Evolutionary conservation across 129 eudicot genomes (phyloP).

Genomic region (Arctium minus): DNA sequence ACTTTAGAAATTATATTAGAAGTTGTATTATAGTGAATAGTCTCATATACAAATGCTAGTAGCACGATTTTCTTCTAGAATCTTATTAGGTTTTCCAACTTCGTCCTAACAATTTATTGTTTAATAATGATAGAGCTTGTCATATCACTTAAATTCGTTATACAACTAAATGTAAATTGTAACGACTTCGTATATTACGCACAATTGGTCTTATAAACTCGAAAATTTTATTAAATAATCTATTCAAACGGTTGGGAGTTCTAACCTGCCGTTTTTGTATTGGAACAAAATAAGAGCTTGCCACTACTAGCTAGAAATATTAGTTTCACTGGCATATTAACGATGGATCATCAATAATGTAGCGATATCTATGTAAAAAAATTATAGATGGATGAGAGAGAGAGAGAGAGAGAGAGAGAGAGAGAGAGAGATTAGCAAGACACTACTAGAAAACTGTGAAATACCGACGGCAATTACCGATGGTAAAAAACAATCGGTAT

Average conservation of each 20-base stretch:
- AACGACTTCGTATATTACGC: not conserved
- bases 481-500: too few species aligned
- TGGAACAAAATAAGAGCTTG: not conserved
- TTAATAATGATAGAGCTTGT: too few species aligned
- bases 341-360: too few species aligned
- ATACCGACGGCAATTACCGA: too few species aligned
- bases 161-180: not conserved
- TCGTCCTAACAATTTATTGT: too few species aligned
- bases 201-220: too few species aligned
- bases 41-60: not conserved
- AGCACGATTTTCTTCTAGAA: not conserved
- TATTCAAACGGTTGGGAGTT: not conserved
- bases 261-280: not conserved
- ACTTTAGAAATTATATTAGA: too few species aligned
- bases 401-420: too few species aligned
- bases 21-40: too few species aligned
- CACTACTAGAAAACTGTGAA: too few species aligned
- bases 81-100: not conserved
- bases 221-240: too few species aligned
- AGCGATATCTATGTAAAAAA: not conserved
- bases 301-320: not conserved
- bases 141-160: too few species aligned
- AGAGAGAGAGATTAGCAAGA: not conserved
- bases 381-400: not conserved
- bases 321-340: not conserved